Base-by-base conservation (phyloP, 768 basidiomycete genomes). In the Clitopilus passeckerianus region DNA sequence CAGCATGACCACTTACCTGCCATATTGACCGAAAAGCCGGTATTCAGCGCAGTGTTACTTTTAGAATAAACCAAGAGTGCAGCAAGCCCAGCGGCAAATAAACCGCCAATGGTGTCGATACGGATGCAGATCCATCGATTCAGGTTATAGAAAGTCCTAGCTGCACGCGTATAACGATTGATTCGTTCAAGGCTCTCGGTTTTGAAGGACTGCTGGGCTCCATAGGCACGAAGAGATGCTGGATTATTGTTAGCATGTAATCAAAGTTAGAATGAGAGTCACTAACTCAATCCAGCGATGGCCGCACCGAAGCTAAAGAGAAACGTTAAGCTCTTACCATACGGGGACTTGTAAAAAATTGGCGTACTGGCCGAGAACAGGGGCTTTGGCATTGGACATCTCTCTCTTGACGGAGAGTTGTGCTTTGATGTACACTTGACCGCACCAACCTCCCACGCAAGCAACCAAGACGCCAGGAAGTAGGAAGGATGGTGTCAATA, bases 161-260 rank as follows among this genome's bases (percentile, higher is more conserved):
- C 71, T 6, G 79, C 68, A 46, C 78, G 73, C 12, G 75, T 74
- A 59, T 81, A 87, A 20, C 74, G 73, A 66, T 90, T 82, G 46
- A 88, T 83, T 7, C 83, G 77, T 37, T 73, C 70, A 46, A 80
- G 67, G 6, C 80, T 78, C 61, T 81, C 75, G 37, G 60, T 57
- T 61, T 67, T 78, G 72, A 79, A 86, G 1, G 69, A 59, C 24
- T 73, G 68, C 70, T 87, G 78, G 6, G 82, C 84, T 4, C 83
- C 82, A 66, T 86, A 91, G 0, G 89, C 89, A 22, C 87, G 78
- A 58, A 91, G 84, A 7, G 86, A 80, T 18, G 71, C 81, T 81
- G 54, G 23, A 14, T 14, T 43, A 34, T 15, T 41, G 22, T 33
- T 5, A 34, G 52, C 15, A 34, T 8, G 52, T 44, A 37, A n/a